phyloP scores from a whole-genome alignment of 2,329 filamentous ascomycete species.

The Elsinoe perseae region DNA sequence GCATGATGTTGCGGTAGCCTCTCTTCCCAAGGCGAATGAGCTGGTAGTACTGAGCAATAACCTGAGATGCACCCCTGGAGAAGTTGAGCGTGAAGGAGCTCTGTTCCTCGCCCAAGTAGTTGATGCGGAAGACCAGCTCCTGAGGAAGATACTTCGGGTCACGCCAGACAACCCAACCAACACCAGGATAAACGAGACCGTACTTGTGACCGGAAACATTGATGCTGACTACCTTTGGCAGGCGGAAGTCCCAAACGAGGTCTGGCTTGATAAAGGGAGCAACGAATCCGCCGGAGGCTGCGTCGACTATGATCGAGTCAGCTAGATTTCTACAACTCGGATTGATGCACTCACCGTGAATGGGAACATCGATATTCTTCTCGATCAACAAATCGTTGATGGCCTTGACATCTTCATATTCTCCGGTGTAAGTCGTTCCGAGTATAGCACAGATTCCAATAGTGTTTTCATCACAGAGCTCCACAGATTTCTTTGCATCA shows the following conservation, averaged over 20 bases:
- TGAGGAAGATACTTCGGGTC: constrained; percentile 73
- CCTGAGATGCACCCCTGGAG: constrained; percentile 87
- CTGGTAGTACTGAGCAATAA: constrained; percentile 97
- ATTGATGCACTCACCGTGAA: constrained; percentile 48
- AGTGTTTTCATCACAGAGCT: constrained; percentile 59
- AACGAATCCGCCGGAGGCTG: constrained; percentile 86
- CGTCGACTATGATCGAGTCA: constrained; percentile 54
- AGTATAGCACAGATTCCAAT: constrained; percentile 91
- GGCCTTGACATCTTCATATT: constrained; percentile 88
- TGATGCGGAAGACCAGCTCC: constrained; percentile 98
- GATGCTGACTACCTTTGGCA: constrained; percentile 83
- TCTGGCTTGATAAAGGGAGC: constrained; percentile 81
- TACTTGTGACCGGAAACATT: constrained; percentile 93
- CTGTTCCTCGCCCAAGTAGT: constrained; percentile 93
- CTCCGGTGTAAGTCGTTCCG: constrained; percentile 88
- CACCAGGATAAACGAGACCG: constrained; percentile 73
- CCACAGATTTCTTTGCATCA: constrained; percentile 54
- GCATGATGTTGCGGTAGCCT: constrained; percentile 89
- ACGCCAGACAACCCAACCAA: constrained; percentile 91
- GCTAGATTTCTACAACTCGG: not conserved
- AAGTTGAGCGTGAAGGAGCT: constrained; percentile 96
- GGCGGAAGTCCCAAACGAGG: constrained; percentile 84
- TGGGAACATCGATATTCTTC: constrained; percentile 68
- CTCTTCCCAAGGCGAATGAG: constrained; percentile 89
- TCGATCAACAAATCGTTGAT: constrained; percentile 81